These are phyloP conservation scores for Crithidia bombi DNA, from an alignment of 208 protist genomes.

Conservation along the genomic window DNA sequence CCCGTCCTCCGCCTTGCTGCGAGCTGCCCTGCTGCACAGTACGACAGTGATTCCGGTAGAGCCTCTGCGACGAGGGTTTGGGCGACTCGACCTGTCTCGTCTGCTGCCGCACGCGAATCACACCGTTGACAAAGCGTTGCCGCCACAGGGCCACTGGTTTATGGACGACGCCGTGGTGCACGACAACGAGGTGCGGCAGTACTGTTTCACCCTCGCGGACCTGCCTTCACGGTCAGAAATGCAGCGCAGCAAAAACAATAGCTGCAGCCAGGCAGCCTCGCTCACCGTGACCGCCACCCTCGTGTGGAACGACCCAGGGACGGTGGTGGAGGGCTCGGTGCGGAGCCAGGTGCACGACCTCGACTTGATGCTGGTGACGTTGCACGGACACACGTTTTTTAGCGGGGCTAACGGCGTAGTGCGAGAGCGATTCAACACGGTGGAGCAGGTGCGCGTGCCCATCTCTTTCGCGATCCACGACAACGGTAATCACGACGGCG, in stretches of 20 bases:
- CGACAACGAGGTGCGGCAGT: slow-evolving; percentile 23
- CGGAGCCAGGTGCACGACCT: slow-evolving; percentile 80
- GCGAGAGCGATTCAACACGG: slow-evolving; percentile 53
- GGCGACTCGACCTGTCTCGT: slow-evolving; percentile 72
- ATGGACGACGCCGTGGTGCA: slow-evolving; percentile 23
- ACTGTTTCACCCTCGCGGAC: slow-evolving; percentile 29
- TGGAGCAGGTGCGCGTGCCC: slow-evolving; percentile 61
- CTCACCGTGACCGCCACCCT: slow-evolving; percentile 63
- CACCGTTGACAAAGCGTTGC: slow-evolving; percentile 12
- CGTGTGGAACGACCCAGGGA: slow-evolving; percentile 82
- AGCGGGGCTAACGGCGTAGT: slow-evolving; percentile 12
- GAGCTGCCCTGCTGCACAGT: slow-evolving; percentile 56
- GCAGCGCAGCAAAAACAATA: not conserved
- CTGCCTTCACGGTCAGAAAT: not conserved
- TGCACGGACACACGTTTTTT: slow-evolving; percentile 51
- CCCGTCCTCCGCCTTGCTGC: slow-evolving; percentile 70
- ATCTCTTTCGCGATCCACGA: slow-evolving; percentile 4
- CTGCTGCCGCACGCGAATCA: slow-evolving; percentile 37
- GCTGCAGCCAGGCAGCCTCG: slow-evolving; percentile 12
- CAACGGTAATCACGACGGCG: not conserved
- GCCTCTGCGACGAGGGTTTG: slow-evolving; percentile 41
- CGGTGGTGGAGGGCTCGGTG: slow-evolving; percentile 56
- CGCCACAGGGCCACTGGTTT: slow-evolving; percentile 24
- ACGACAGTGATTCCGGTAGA: slow-evolving; percentile 33
- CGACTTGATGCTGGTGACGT: slow-evolving; percentile 77